Evolutionary conservation across 2,329 filamentous ascomycete genomes (phyloP).

Genomic region (Fusarium goolgardi): DNA sequence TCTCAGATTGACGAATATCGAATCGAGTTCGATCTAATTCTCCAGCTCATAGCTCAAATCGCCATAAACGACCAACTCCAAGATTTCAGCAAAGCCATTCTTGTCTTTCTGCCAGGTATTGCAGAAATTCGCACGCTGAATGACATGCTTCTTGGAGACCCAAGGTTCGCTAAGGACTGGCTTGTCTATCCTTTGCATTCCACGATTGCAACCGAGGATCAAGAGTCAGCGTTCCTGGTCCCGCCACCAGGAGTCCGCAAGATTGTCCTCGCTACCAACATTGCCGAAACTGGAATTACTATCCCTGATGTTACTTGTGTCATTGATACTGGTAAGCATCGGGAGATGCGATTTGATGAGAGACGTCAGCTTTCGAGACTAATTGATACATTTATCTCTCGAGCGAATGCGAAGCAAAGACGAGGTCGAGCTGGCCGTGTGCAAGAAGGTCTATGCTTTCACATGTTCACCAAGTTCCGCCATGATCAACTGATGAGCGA

Average conservation of each 20-base stretch:
- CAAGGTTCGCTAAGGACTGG: slow-evolving; percentile 81
- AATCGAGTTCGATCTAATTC: slow-evolving; percentile 88
- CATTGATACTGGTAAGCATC: slow-evolving; percentile 95
- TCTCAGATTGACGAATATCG: slow-evolving; percentile 87
- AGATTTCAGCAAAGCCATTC: slow-evolving; percentile 85
- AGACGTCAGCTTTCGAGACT: slow-evolving; percentile 88
- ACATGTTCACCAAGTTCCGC: slow-evolving; percentile 90
- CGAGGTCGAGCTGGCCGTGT: slow-evolving; percentile 95
- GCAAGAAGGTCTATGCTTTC: slow-evolving; percentile 93
- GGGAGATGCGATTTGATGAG: slow-evolving; percentile 97
- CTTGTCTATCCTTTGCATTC: slow-evolving; percentile 91
- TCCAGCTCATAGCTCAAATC: slow-evolving; percentile 81
- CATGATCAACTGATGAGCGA: slow-evolving; percentile 88
- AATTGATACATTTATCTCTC: slow-evolving; percentile 94
- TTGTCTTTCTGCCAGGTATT: slow-evolving; percentile 96
- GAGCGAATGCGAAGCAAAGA: slow-evolving; percentile 94
- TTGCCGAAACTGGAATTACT: slow-evolving; percentile 97
- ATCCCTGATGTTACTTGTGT: slow-evolving; percentile 98
- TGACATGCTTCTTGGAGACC: slow-evolving; percentile 82
- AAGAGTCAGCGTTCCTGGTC: slow-evolving; percentile 90
- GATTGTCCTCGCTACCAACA: slow-evolving; percentile 96
- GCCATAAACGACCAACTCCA: slow-evolving; percentile 74
- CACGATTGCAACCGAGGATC: slow-evolving; percentile 94
- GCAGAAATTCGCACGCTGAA: slow-evolving; percentile 91
- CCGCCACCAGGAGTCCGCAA: slow-evolving; percentile 87